Conservation (phyloP, 129 eudicot species). For the Sambucus nigra region DNA sequence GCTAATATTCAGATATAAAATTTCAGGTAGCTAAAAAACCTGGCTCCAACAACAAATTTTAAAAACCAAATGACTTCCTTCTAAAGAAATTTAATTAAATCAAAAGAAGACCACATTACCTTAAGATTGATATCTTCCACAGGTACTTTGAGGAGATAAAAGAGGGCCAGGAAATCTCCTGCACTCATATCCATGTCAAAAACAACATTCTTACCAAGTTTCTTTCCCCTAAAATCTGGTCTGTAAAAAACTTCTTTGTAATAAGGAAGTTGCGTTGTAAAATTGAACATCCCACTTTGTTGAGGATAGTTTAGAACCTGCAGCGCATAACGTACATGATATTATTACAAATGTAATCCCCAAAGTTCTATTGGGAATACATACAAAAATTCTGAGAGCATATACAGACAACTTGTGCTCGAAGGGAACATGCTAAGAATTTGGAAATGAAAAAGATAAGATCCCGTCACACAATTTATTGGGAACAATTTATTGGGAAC, state of each 20-base stretch:
- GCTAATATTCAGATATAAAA: too few relatives aligned
- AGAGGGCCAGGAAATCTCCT: conserved; percentile 82
- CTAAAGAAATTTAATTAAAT: too few relatives aligned
- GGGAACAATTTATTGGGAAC: too few relatives aligned
- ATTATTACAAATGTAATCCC: conserved; percentile 2
- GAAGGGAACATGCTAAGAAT: too few relatives aligned
- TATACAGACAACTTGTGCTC: too few relatives aligned
- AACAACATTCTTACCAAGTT: conserved; percentile 51
- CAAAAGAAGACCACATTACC: conserved; percentile 31
- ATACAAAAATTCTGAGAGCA: too few relatives aligned
- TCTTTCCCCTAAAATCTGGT: conserved; percentile 42
- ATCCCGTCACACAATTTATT: too few relatives aligned
- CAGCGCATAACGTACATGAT: not conserved
- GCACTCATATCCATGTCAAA: conserved; percentile 97
- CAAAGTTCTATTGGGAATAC: too few relatives aligned
- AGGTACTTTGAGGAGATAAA: conserved; percentile 64
- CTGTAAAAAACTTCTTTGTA: conserved; percentile 46
- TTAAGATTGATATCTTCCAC: conserved; percentile 57
- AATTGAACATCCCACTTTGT: conserved; percentile 64
- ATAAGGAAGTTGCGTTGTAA: conserved; percentile 60
- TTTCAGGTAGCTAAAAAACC: too few relatives aligned
- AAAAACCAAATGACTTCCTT: conserved; percentile 32
- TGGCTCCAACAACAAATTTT: too few relatives aligned
- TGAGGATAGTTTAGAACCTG: conserved; percentile 59
- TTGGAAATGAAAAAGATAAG: too few relatives aligned